Evolutionary conservation across 1,284 basidiomycete species (phyloP).

Genomic region (Malassezia arunalokei): DNA sequence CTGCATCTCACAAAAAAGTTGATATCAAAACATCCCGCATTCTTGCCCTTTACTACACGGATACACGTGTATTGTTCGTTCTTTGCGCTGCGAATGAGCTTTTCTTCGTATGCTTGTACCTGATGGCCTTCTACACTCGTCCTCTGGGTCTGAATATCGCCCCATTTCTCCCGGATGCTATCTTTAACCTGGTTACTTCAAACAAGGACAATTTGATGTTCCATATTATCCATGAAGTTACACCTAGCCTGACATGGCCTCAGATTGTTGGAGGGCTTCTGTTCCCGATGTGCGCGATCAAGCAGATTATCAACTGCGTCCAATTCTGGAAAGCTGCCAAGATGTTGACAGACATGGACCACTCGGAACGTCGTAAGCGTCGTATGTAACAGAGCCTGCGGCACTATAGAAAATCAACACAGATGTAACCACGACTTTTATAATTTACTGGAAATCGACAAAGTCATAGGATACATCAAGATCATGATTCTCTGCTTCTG

Average conservation of each 20-base stretch:
- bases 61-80: slow-evolving; percentile 70
- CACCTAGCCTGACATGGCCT: slow-evolving; percentile 61
- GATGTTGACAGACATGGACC: slow-evolving; percentile 50
- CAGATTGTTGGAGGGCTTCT: slow-evolving; percentile 60
- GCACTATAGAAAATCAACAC: not conserved
- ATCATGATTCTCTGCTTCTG: not conserved
- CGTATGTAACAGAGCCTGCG: not conserved
- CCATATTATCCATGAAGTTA: slow-evolving; percentile 20
- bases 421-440: not conserved
- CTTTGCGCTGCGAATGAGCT: slow-evolving; percentile 95
- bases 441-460: slow-evolving; percentile 14
- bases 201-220: slow-evolving; percentile 1
- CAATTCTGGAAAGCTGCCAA: slow-evolving; percentile 99
- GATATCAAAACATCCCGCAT: slow-evolving; percentile 82
- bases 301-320: slow-evolving; percentile 89
- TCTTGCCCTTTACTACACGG: slow-evolving; percentile 84
- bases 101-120: slow-evolving; percentile 90
- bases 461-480: slow-evolving; percentile 8
- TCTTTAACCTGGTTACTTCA: slow-evolving; percentile 8
- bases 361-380: slow-evolving; percentile 20
- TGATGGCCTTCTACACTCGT: slow-evolving; percentile 66
- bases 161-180: slow-evolving; percentile 18
- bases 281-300: slow-evolving; percentile 63
- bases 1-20: slow-evolving; percentile 80
- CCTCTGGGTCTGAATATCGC: slow-evolving; percentile 32